Evolutionary conservation across 116 monocot genomes (phyloP), one percentile per base, ranked within the genome.

Genomic region (Cymodocea nodosa): DNA sequence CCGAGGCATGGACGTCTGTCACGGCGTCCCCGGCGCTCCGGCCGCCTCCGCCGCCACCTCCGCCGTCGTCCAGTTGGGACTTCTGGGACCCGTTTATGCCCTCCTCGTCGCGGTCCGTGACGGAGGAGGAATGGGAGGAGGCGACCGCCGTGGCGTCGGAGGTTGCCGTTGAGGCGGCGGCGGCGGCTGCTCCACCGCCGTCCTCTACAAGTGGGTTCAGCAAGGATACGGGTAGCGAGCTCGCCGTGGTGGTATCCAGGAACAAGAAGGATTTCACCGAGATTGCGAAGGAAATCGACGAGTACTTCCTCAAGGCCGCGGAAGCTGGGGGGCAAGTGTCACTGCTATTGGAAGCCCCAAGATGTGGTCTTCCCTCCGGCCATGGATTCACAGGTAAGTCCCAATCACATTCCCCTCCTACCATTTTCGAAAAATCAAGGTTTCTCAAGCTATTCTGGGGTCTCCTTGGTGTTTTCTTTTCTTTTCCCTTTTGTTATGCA

Each of bases 31-130:
- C 85, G 4, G 67, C 80, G 51, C 79, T 3, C 3, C 30, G 30
- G 2, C 94, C 86, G 8, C 89, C 81, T 1, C 69, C 89, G 4
- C 85, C 92, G n/a, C 80, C 84, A 0, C 82, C 83, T 4, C 81
- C 73, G 24, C 73, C 78, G 18, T 75, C 78, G 24, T 84, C 77
- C 2, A 71, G 81, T 59, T 94, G 90, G 94, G 90, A 94, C 25
- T 94, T 94, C 60, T 94, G 94, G 94, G 87, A 94, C 82, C 90
- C 90, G 1, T 94, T 94, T 66, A 60, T 63, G 23, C 86, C 86
- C 1, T 70, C 86, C 17, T 84, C 85, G 4, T 77, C 89, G 5
- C 74, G 76, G 34, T 75, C 83, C 4, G 77, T 52, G 12, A 66
- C 70, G 16, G 81, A 84, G 44, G 90, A 84, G 24, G 81, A 85